Evolutionary conservation across 306 rosid genomes (phyloP), one percentile per base, ranked within the genome.

Genomic region (Gillenia trifoliata): DNA sequence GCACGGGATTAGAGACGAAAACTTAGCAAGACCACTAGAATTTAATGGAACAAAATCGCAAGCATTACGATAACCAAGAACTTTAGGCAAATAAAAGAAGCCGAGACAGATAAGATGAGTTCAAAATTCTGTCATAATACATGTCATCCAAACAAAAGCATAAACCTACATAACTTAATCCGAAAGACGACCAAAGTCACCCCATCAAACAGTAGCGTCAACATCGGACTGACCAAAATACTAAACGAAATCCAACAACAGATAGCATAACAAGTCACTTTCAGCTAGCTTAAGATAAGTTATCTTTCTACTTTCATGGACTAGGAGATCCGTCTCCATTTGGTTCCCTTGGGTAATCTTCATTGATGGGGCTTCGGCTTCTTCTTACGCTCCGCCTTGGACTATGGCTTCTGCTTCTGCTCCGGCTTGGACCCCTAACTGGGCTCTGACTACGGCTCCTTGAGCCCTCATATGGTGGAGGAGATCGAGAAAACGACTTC

Each of bases 381-480:
- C 68, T 86, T 81, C 89, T 60, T 1, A 33, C 23, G 3, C 57
- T 70, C 0, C 55, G 83, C 72, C 78, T 90, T 15, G 79, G 87
- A 72, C 88, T 66, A 11, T 4, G 64, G 61, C 87, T 84, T 77
- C 79, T 56, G 87, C 80, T 92, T 71, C 78, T 33, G 45, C 45
- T 33, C 68, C 38, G 77, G 68, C 79, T 77, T 22, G 81, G 84
- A 8, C 65, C 86, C 80, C 88, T 88, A 8, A 69, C 83, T 40
- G 92, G 97, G 75, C 91, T 95, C 68, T 30, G 92, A 74, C 92
- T 87, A 2, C 84, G 89, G 72, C 96, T 90, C 82, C 98, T 86
- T 2, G 88, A 77, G 59, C 90, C 96, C 29, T 89, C 82, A n/a
- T 76, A 77, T 17, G 81, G 89, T 9, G 59, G 68, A 38, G 93